A percentile compares a stretch with the other conserved stretches of the same genome.
Evolutionary conservation across 768 basidiomycete species (phyloP).

Genomic region (Clathrus columnatus): DNA sequence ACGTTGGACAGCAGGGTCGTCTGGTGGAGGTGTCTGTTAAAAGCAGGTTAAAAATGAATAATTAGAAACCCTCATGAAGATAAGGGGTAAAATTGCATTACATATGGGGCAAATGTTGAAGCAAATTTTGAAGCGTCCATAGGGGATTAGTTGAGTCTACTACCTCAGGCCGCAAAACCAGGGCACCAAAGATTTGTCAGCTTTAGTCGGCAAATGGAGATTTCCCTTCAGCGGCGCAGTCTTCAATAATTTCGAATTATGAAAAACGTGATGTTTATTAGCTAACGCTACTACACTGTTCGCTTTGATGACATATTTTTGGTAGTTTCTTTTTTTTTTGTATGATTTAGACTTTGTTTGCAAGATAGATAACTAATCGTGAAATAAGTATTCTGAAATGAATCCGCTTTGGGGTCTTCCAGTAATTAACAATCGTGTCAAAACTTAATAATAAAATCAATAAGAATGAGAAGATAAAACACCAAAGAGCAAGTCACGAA

Average conservation of each 20-base stretch:
- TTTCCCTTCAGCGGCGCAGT: no score
- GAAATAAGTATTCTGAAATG: no score
- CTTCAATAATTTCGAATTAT: not conserved
- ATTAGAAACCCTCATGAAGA: not conserved
- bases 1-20: slow-evolving; percentile 32
- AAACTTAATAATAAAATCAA: not conserved
- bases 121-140: slow-evolving; percentile 36
- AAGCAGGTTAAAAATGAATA: slow-evolving; percentile 7
- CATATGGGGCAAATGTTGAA: slow-evolving; percentile 55
- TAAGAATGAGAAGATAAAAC: not conserved
- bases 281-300: no score
- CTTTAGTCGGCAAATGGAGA: no score
- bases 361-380: no score
- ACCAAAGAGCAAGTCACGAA: not conserved
- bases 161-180: no score
- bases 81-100: slow-evolving; percentile 28
- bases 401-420: no score
- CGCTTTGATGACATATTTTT: no score
- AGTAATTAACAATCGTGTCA: no score
- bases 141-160: not conserved
- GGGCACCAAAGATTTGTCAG: not conserved
- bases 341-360: no score
- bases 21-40: slow-evolving; percentile 47
- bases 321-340: no score
- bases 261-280: no score